phyloP scores from a whole-genome alignment of 106 monocot genomes.

The Acorus calamus region DNA sequence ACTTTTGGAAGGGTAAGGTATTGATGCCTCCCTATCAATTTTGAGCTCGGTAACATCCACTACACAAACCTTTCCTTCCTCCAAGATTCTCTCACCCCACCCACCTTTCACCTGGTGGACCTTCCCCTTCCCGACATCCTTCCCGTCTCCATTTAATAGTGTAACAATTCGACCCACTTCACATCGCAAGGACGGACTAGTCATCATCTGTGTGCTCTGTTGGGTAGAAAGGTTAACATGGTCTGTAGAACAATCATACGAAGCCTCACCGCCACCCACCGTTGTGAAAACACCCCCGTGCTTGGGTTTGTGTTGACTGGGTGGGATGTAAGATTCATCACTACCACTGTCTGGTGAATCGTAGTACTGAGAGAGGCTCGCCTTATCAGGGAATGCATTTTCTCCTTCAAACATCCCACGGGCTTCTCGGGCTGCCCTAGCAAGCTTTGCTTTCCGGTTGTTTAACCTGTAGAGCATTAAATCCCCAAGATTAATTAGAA shows the following conservation, averaged over 20 bases:
- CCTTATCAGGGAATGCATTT: constrained; percentile 29
- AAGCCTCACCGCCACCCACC: constrained; percentile 5
- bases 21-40: constrained; percentile 30
- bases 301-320: constrained; percentile 9
- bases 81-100: constrained; percentile 36
- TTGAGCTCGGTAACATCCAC: constrained; percentile 48
- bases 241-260: constrained; percentile 7
- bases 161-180: constrained; percentile 30
- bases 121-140: constrained; percentile 45
- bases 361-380: constrained; percentile 22
- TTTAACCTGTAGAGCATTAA: constrained; percentile 50
- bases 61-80: constrained; percentile 18
- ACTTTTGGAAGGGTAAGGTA: constrained; percentile 43
- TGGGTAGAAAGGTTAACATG: neutral
- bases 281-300: neutral
- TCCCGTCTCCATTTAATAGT: constrained; percentile 34
- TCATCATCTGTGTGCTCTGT: neutral
- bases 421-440: constrained; percentile 62
- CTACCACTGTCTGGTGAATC: constrained; percentile 55
- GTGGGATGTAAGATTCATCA: constrained; percentile 32
- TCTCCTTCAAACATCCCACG: constrained; percentile 57
- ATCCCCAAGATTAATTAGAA: neutral
- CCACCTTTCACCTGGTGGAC: constrained; percentile 35
- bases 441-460: constrained; percentile 79
- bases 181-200: constrained; percentile 1